Conservation (phyloP, 2,329 filamentous ascomycete species). For the Coniochaeta prunicola region DNA sequence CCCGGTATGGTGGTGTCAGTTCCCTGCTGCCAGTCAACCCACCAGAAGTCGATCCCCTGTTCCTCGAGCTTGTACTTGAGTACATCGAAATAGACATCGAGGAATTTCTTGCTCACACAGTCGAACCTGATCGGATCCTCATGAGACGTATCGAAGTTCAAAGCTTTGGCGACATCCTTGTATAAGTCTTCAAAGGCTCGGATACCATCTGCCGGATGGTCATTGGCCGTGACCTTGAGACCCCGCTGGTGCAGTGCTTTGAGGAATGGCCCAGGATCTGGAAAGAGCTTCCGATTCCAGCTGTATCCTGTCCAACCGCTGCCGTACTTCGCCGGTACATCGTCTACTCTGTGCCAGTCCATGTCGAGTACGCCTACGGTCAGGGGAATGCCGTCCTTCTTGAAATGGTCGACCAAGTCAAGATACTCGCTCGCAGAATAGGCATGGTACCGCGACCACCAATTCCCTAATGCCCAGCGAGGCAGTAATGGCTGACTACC, state of each 20-base stretch:
- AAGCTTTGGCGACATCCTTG: conserved; percentile 40
- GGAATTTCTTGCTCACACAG: conserved; percentile 42
- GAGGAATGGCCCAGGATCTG: conserved; percentile 45
- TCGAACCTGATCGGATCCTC: conserved; percentile 49
- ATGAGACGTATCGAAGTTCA: conserved; percentile 41
- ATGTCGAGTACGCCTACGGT: conserved; percentile 57
- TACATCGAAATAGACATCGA: conserved; percentile 51
- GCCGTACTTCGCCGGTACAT: conserved; percentile 26
- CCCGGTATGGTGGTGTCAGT: conserved; percentile 44
- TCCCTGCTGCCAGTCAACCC: conserved; percentile 64
- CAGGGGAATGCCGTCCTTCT: conserved; percentile 42
- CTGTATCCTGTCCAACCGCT: conserved; percentile 56
- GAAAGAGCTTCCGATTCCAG: conserved; percentile 52
- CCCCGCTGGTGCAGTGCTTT: conserved; percentile 41
- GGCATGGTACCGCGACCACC: conserved; percentile 58
- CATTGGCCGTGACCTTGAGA: conserved; percentile 50
- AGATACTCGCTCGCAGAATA: conserved; percentile 51
- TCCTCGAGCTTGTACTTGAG: conserved; percentile 49
- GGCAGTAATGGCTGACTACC: conserved; percentile 27
- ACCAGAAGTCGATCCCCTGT: conserved; percentile 56
- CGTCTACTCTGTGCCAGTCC: conserved; percentile 54
- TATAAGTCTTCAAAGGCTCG: conserved; percentile 50
- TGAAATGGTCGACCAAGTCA: conserved; percentile 48
- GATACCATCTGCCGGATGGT: conserved; percentile 55
- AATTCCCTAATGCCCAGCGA: conserved; percentile 49